Conservation (phyloP, 768 basidiomycete species). For the Vishniacozyma victoriae region DNA sequence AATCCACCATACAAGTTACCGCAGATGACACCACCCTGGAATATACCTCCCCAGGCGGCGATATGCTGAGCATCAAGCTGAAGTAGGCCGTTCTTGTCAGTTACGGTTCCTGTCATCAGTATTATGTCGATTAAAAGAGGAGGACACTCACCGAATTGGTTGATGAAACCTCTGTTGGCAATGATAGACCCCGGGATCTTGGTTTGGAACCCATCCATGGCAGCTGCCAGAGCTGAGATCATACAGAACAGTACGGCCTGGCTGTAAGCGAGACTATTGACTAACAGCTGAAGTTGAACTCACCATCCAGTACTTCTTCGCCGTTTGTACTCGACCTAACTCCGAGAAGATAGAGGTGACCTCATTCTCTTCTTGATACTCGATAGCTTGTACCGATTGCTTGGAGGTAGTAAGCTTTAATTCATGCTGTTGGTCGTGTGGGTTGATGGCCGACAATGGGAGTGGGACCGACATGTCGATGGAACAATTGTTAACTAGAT, state of each 20-base stretch:
- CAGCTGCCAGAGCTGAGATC: slow-evolving; percentile 2
- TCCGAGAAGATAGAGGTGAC: too few relatives aligned
- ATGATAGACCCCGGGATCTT: slow-evolving; percentile 17
- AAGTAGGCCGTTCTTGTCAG: neutral
- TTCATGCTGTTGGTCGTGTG: too few relatives aligned
- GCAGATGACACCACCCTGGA: neutral
- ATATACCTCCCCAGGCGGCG: slow-evolving; percentile 4
- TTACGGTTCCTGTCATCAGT: neutral
- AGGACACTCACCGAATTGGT: slow-evolving; percentile 1
- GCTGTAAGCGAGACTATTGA: neutral
- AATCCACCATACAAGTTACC: slow-evolving; percentile 7
- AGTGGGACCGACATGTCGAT: too few relatives aligned
- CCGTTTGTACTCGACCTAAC: too few relatives aligned
- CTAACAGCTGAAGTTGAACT: neutral
- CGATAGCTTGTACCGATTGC: too few relatives aligned
- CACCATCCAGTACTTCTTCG: neutral
- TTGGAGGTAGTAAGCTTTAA: too few relatives aligned
- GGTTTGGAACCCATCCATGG: slow-evolving; percentile 12
- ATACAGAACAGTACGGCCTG: neutral
- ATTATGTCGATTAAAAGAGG: neutral
- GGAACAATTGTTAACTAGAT: too few relatives aligned
- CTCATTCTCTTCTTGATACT: too few relatives aligned
- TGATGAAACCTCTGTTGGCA: slow-evolving; percentile 7
- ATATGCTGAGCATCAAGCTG: slow-evolving; percentile 1
- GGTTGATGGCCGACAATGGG: too few relatives aligned